A percentile compares a stretch with the other conserved stretches of the same genome.
Evolutionary conservation across 2,329 filamentous ascomycete genomes (phyloP).

Genomic region (Aspergillus terreus): DNA sequence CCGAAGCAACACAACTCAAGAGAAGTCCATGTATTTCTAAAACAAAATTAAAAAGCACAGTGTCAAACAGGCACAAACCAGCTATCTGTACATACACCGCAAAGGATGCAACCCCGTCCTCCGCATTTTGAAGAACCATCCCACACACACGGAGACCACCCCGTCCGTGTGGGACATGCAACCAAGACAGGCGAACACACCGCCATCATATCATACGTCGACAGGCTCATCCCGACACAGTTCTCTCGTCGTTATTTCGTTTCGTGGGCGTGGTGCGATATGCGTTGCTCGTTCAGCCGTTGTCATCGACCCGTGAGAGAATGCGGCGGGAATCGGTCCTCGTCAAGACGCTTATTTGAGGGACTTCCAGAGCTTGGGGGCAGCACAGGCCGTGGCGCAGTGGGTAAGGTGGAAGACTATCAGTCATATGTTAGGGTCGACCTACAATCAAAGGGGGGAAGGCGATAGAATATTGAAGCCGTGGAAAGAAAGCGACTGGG

Average conservation of each 20-base stretch:
- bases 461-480: neutral
- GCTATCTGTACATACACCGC: constrained; percentile 42
- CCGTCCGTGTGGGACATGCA: neutral
- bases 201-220: neutral
- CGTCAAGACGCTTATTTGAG: constrained; percentile 68
- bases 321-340: constrained; percentile 11
- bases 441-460: too few relatives aligned
- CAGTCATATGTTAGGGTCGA: neutral
- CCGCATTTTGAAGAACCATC: constrained; percentile 8
- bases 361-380: constrained; percentile 88
- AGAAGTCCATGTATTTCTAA: constrained; percentile 28
- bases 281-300: constrained; percentile 1
- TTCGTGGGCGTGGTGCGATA: constrained; percentile 4
- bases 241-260: constrained; percentile 9
- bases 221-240: constrained; percentile 3
- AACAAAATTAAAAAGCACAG: constrained; percentile 33
- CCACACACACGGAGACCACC: constrained; percentile 10
- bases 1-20: constrained; percentile 15
- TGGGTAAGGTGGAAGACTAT: constrained; percentile 99
- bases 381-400: constrained; percentile 89
- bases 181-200: neutral
- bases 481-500: neutral
- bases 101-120: constrained; percentile 20
- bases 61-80: constrained; percentile 35
- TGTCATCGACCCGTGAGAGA: constrained; percentile 16